A percentile compares a stretch with the other conserved stretches of the same genome.
Conservation (phyloP, 2,329 filamentous ascomycete species). For the Cadophora sp. region DNA sequence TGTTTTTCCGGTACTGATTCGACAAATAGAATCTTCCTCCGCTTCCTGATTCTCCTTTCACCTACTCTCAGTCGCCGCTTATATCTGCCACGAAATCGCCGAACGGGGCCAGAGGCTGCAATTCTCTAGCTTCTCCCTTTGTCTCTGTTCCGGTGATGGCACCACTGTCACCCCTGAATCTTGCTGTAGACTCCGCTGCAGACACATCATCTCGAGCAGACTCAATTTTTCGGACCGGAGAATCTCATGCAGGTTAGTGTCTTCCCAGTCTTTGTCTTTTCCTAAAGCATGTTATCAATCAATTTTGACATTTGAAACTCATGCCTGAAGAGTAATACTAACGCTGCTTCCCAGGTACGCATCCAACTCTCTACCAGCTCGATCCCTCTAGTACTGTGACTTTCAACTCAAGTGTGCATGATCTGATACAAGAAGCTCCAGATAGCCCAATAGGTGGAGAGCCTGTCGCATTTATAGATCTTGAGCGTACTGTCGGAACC, state of each 20-base stretch:
- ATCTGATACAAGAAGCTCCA: conserved; percentile 32
- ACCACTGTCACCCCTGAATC: conserved; percentile 2
- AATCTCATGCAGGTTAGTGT: background rate
- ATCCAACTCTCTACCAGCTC: conserved; percentile 16
- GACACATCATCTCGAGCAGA: background rate
- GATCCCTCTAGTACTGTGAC: conserved; percentile 22
- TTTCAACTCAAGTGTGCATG: conserved; percentile 31
- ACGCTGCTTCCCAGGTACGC: background rate
- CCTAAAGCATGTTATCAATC: background rate
- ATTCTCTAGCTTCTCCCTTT: conserved; percentile 11
- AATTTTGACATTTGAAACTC: too few species aligned
- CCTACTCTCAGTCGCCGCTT: background rate
- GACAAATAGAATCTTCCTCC: conserved; percentile 15
- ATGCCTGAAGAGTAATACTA: background rate
- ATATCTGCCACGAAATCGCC: background rate
- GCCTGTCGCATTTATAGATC: conserved; percentile 23
- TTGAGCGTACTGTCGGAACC: background rate
- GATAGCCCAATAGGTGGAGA: conserved; percentile 36
- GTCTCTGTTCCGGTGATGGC: background rate
- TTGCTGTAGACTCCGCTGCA: conserved; percentile 8
- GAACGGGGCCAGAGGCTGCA: background rate
- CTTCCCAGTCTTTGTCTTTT: background rate
- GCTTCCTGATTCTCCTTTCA: conserved; percentile 21
- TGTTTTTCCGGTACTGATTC: background rate
- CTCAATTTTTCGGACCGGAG: background rate